These are phyloP conservation scores for Scheffersomyces insectosa DNA, from an alignment of 1,139 yeast species.

Conservation along the genomic window DNA sequence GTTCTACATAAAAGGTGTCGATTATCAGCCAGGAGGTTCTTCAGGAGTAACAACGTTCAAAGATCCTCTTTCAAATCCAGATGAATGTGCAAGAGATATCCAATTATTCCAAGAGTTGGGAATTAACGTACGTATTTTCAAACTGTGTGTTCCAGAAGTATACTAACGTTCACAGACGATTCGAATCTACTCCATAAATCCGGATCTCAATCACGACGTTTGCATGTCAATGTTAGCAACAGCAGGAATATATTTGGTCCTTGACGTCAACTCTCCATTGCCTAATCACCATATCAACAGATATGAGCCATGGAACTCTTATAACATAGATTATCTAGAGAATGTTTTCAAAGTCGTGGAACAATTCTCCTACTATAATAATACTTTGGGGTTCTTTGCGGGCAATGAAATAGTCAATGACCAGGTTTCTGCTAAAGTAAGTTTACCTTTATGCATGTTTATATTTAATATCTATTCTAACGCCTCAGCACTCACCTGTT, in stretches of 20 bases:
- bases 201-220: conserved; percentile 78
- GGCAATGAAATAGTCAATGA: conserved; percentile 94
- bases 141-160: neutral
- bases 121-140: conserved; percentile 52
- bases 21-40: conserved; percentile 90
- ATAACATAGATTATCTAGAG: conserved; percentile 64
- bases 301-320: conserved; percentile 86
- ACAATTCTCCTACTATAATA: conserved; percentile 81
- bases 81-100: conserved; percentile 72
- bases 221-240: conserved; percentile 91
- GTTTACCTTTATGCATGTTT: conserved; percentile 11
- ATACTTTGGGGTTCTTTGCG: conserved; percentile 89
- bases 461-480: conserved; percentile 8
- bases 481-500: conserved; percentile 49
- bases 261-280: conserved; percentile 89
- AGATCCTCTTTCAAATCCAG: conserved; percentile 77
- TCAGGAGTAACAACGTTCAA: conserved; percentile 53
- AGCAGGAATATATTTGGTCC: conserved; percentile 86
- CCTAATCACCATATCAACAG: conserved; percentile 78
- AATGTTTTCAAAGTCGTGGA: conserved; percentile 81
- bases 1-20: conserved; percentile 80
- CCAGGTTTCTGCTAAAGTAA: conserved; percentile 61
- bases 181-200: conserved; percentile 83
- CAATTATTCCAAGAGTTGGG: conserved; percentile 73
- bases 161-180: conserved; percentile 54